Base-by-base conservation (phyloP, 2,329 filamentous ascomycete species). In the Aspergillus tamarii region DNA sequence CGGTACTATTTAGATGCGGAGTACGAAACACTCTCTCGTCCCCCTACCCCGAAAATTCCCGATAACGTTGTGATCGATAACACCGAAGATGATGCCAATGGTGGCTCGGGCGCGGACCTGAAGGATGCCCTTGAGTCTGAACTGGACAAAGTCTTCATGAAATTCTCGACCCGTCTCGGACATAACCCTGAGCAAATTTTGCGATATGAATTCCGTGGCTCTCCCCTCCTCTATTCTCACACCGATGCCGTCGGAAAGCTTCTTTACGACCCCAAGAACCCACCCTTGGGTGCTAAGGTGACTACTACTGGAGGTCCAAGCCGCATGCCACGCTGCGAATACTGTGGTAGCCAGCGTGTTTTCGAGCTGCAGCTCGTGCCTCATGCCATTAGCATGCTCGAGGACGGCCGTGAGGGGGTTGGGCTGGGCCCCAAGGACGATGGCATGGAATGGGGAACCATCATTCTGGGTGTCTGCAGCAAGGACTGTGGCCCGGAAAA, bases 361-460 rank as follows among this genome's bases (percentile, higher is more conserved):
- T 98, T 98, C 76, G 95, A 99, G 83, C 84, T 97, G 63, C 95
- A 99, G 83, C 82, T 99, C 68, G 94, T 91, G 69, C 95, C 95
- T 46, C 91, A 96, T 75, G 90, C 93, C 3, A 99, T 99, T 72
- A 88, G 88, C 34, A 91, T 96, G 82, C 82, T 98, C 60, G 95
- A 98, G 82, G 89, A 86, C 2, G 86, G 87, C 11, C 91, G 94
- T 48, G 76, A 80, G 78, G 82, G 81, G 67, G 69, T 80, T 68
- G 89, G 90, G 62, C 77, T 88, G 69, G 87, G 86, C 45, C 73
- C 90, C 23, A 77, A 81, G 61, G 78, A 81, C 80, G 85, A 96
- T 82, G 95, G 94, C 0, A 99, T 99, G 95, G 95, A 99, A 73
- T 99, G 95, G 95, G 94, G 94, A 0, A 98, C 93, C 0, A 86